These are phyloP conservation scores for Cunninghamia lanceolata DNA, from an alignment of 75 land plant species.

Conservation along the genomic window DNA sequence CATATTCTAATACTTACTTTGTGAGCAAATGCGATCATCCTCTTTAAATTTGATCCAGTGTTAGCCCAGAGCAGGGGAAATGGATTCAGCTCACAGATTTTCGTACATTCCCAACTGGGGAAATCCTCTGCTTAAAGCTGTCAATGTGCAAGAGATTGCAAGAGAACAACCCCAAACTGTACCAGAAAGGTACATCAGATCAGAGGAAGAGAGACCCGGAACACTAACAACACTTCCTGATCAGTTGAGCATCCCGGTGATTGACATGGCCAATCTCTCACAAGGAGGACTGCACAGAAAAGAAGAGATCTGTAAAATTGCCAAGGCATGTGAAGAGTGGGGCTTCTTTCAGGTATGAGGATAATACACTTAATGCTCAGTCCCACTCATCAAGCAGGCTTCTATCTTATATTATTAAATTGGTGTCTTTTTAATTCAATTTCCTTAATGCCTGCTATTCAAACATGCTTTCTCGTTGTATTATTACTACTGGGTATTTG, in stretches of 20 bases:
- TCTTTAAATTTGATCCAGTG: too few species aligned
- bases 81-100: too few species aligned
- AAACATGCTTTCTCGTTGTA: too few species aligned
- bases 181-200: conserved; percentile 2
- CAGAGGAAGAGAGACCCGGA: neutral
- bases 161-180: neutral
- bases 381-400: too few species aligned
- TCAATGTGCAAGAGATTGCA: neutral
- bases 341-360: neutral
- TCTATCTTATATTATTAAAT: too few species aligned
- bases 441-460: too few species aligned
- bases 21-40: too few species aligned
- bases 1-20: too few species aligned
- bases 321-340: conserved; percentile 6
- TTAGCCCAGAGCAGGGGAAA: too few species aligned
- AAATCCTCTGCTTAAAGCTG: neutral
- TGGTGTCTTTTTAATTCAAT: too few species aligned
- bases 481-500: too few species aligned
- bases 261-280: neutral
- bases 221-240: neutral
- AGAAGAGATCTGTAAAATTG: neutral
- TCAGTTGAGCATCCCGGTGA: neutral
- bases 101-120: neutral
- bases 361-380: neutral
- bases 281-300: neutral